A percentile compares a stretch with the other conserved stretches of the same genome.
Conservation (phyloP, 192 early-diverging fungal genomes). For the Podochytrium sp. region DNA sequence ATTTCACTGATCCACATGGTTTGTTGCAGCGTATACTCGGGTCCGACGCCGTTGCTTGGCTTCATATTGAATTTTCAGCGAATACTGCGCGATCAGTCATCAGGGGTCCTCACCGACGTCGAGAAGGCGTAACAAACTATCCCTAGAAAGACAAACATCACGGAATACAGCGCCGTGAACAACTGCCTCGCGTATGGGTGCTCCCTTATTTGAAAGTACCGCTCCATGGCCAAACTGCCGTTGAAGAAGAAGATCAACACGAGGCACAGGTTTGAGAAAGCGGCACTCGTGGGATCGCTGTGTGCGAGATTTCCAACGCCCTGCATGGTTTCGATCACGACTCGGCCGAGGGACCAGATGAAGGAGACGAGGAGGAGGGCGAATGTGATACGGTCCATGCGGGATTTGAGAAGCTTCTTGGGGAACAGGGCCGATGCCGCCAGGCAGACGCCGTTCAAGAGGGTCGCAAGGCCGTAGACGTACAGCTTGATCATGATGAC, state of each 20-base stretch:
- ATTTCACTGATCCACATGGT: not conserved
- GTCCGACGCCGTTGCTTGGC: not conserved
- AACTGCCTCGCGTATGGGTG: not conserved
- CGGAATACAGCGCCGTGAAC: not conserved
- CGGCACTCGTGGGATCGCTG: not conserved
- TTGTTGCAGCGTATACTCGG: not conserved
- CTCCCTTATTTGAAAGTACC: constrained; percentile 14
- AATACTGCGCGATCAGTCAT: too few relatives aligned
- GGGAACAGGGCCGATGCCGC: not conserved
- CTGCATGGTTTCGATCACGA: not conserved
- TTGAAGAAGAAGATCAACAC: constrained; percentile 16
- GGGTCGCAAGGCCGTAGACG: not conserved
- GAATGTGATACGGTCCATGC: constrained; percentile 2
- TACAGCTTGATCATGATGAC: not conserved
- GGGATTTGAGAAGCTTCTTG: not conserved
- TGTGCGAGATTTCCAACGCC: not conserved
- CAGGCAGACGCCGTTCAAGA: not conserved
- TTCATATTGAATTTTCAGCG: too few relatives aligned
- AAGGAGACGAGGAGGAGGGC: constrained; percentile 4
- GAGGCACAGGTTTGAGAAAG: not conserved
- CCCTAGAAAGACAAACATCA: not conserved
- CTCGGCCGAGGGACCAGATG: constrained; percentile 11
- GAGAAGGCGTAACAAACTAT: not conserved
- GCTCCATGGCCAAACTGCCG: constrained; percentile 18
- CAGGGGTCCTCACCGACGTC: not conserved